A percentile compares a stretch with the other conserved stretches of the same genome.
phyloP scores from a whole-genome alignment of 805 yeast genomes.

The Pichia paraexigua region DNA sequence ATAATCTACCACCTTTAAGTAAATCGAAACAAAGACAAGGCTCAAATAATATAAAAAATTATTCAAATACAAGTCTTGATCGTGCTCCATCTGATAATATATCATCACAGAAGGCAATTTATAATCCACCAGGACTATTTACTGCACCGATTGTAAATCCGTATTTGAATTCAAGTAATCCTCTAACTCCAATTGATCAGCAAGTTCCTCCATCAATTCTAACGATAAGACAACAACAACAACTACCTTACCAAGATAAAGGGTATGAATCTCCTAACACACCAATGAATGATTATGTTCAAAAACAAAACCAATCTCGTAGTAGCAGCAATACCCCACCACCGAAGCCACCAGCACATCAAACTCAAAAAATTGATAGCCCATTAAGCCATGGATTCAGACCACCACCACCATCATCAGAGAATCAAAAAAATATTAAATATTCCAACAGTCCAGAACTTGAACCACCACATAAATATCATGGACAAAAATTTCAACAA shows the following conservation, averaged over 20 bases:
- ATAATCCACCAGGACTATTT: slow-evolving; percentile 4
- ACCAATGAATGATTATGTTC: neutral
- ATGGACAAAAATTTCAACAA: neutral
- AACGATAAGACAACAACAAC: neutral
- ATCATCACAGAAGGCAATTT: slow-evolving; percentile 15
- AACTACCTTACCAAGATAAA: neutral
- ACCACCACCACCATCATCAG: slow-evolving; percentile 3
- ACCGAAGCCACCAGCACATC: slow-evolving; percentile 5
- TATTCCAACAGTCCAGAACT: slow-evolving; percentile 12
- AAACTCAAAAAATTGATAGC: neutral
- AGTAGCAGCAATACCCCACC: neutral
- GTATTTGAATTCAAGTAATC: slow-evolving; percentile 7
- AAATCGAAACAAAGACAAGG: neutral
- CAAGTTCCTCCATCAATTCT: slow-evolving; percentile 7
- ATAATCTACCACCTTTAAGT: neutral
- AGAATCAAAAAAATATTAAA: neutral
- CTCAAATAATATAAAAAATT: neutral
- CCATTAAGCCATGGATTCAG: slow-evolving; percentile 5
- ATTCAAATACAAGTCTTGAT: neutral
- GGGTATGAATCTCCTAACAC: neutral
- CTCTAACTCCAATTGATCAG: slow-evolving; percentile 12
- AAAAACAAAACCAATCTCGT: neutral
- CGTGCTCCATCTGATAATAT: slow-evolving; percentile 24
- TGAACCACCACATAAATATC: slow-evolving; percentile 11
- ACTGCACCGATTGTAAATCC: slow-evolving; percentile 11